Conservation (phyloP, 805 yeast species). For the Barnettozyma salicaria region DNA sequence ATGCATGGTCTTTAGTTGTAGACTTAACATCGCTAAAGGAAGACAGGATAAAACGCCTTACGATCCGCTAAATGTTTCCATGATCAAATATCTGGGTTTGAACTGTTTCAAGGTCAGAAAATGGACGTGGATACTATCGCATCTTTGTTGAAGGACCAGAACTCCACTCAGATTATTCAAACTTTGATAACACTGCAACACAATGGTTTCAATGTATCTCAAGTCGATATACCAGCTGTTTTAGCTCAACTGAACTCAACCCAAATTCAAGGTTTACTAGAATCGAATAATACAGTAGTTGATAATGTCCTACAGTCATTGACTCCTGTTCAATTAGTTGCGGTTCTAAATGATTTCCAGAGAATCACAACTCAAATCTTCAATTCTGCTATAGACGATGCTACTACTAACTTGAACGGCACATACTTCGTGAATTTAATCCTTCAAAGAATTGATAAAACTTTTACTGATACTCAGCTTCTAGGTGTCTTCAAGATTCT, state of each 20-base stretch:
- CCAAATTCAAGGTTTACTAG: constrained; percentile 23
- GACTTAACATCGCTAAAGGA: no score
- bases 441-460: constrained; percentile 14
- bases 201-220: constrained; percentile 51
- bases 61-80: background rate
- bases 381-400: constrained; percentile 12
- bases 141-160: constrained; percentile 20
- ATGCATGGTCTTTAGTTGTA: no score
- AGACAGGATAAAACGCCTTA: no score
- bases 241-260: constrained; percentile 20
- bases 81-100: background rate
- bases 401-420: constrained; percentile 10
- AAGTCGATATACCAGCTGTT: constrained; percentile 62
- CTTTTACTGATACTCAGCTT: constrained; percentile 22
- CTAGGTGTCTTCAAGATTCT: constrained; percentile 22
- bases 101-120: no score
- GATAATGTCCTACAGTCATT: constrained; percentile 17
- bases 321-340: constrained; percentile 17
- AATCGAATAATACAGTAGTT: constrained; percentile 20
- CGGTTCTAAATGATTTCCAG: constrained; percentile 18
- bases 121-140: constrained; percentile 20
- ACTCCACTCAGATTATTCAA: constrained; percentile 19
- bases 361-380: constrained; percentile 20
- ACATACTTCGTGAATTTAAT: constrained; percentile 17
- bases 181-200: constrained; percentile 15